Conservation (phyloP, 2,329 filamentous ascomycete genomes). For the Nemania sp. region DNA sequence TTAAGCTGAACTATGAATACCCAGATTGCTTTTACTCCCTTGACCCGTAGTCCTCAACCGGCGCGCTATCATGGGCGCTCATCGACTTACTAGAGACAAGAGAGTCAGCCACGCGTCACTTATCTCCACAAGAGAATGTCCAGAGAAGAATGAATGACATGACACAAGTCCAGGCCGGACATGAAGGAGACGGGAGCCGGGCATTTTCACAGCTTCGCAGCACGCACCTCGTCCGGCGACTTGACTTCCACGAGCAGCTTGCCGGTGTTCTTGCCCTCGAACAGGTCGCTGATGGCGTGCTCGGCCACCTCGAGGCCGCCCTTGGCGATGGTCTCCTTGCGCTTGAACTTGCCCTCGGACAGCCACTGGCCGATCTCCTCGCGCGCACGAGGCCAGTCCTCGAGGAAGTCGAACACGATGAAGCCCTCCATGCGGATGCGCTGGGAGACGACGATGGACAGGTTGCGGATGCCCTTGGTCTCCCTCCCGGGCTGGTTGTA, state of each 20-base stretch:
- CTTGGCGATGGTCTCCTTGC: slow-evolving; percentile 70
- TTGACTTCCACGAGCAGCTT: slow-evolving; percentile 64
- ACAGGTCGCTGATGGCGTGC: slow-evolving; percentile 65
- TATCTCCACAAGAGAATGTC: background rate
- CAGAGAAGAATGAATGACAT: no score
- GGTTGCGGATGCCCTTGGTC: slow-evolving; percentile 49
- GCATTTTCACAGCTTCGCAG: slow-evolving; percentile 34
- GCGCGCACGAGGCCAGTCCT: slow-evolving; percentile 61
- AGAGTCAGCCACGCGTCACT: slow-evolving; percentile 12
- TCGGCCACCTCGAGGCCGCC: slow-evolving; percentile 71
- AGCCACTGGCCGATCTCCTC: slow-evolving; percentile 69
- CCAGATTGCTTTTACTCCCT: no score
- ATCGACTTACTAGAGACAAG: slow-evolving; percentile 11
- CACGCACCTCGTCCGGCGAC: slow-evolving; percentile 34
- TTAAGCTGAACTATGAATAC: background rate
- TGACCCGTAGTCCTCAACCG: no score
- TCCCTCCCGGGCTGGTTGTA: slow-evolving; percentile 65
- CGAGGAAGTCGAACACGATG: slow-evolving; percentile 70
- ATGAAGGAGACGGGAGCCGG: background rate
- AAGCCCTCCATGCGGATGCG: slow-evolving; percentile 71
- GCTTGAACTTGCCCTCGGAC: slow-evolving; percentile 72
- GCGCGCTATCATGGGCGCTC: background rate
- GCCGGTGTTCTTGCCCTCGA: slow-evolving; percentile 72
- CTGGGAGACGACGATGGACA: slow-evolving; percentile 41
- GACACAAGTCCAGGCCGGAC: background rate